A percentile compares a stretch with the other conserved stretches of the same genome.
Evolutionary conservation across 331 rosid genomes (phyloP).

Genomic region (Saraca asoca): DNA sequence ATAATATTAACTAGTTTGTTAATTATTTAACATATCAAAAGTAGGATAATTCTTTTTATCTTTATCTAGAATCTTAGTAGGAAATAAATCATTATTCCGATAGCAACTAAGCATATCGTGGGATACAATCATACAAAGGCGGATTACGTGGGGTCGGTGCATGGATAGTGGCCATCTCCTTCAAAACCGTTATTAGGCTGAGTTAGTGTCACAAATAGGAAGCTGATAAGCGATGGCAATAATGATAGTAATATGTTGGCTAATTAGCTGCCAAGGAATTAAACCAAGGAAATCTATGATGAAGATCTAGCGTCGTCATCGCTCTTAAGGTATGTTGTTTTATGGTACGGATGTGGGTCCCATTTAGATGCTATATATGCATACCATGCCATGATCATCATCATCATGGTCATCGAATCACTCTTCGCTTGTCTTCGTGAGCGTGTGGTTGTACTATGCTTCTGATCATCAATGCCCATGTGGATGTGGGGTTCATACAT

Average conservation of each 20-base stretch:
- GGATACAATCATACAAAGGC: slow-evolving; percentile 6
- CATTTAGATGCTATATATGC: background rate
- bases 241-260: background rate
- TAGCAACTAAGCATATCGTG: slow-evolving; percentile 15
- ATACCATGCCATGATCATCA: no score
- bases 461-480: slow-evolving; percentile 71
- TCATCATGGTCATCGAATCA: no score
- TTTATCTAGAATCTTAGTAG: background rate
- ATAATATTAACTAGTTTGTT: no score
- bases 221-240: slow-evolving; percentile 4
- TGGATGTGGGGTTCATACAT: slow-evolving; percentile 68
- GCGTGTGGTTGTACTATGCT: slow-evolving; percentile 53
- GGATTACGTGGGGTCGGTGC: slow-evolving; percentile 32
- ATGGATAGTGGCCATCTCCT: slow-evolving; percentile 11
- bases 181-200: slow-evolving; percentile 3
- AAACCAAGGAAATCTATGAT: no score
- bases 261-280: background rate
- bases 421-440: slow-evolving; percentile 30
- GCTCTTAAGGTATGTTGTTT: slow-evolving; percentile 33
- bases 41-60: no score
- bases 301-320: slow-evolving; percentile 20
- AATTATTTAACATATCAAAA: no score
- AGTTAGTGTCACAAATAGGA: slow-evolving; percentile 19
- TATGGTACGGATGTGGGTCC: slow-evolving; percentile 51
- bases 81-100: slow-evolving; percentile 23